Base-by-base conservation (phyloP, 2,329 filamentous ascomycete genomes). In the Ophiosphaerella herpotricha region DNA sequence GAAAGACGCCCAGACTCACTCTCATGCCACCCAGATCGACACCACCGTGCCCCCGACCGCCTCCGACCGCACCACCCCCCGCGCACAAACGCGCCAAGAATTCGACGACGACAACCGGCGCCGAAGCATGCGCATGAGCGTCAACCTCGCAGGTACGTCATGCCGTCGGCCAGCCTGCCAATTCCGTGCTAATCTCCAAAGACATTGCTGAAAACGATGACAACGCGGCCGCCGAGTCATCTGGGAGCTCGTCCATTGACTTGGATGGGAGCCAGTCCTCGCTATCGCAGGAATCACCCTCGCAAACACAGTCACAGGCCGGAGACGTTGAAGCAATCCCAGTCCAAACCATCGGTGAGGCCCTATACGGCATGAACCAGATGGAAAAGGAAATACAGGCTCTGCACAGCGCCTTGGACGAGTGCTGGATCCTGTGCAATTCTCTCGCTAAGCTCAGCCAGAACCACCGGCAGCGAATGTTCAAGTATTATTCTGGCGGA, bases 401-500 rank as follows among this genome's bases (percentile, higher is more conserved):
- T 7, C 77, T 96, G n/a, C 85, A 84, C 54, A 85, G 84, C 26
- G 90, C 91, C 2, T 79, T 97, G 13, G 85, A 88, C 54, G 90
- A 96, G 75, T 96, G 91, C 73, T 97, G 92, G 92, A 95, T 88
- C 0, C 77, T 97, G 12, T 97, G 92, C 77, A 97, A 96, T 67
- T 96, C 91, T 0, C 78, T 97, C 29, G 90, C 91, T 18, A 90
- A 84, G 57, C 80, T 96, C 14, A 96, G 91, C 71, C 92, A 89
- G 14, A 88, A 88, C 57, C 90, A 96, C 67, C 85, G 91, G 24
- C 84, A 90, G 60, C 82, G 89, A 16, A 86, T 91, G 29, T 93
- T 94, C 72, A 86, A 85, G 70, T 88, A 83, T 61, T 86, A 83
- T 61, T 86, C 88, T 1, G 86, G 85, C 11, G 63, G 64, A 23